Evolutionary conservation across 805 yeast genomes (phyloP).

Genomic region (Barnettozyma salicaria): DNA sequence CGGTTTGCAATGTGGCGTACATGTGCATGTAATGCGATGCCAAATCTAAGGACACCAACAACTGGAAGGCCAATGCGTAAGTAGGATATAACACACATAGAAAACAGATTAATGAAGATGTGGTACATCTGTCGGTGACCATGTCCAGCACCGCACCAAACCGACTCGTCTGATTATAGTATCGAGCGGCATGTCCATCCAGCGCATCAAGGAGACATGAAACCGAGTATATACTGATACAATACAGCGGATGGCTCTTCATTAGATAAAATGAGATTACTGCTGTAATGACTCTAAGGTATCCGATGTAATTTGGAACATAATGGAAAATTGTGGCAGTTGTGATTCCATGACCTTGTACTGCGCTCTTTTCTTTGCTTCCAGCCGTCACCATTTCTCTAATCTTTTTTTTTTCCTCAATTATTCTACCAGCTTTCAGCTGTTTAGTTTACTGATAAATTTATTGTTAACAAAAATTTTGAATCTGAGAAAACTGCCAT

Average conservation of each 20-base stretch:
- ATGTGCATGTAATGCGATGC: conserved; percentile 98
- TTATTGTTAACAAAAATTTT: background rate
- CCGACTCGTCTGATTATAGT: conserved; percentile 78
- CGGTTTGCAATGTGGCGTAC: conserved; percentile 85
- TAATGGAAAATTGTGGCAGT: conserved; percentile 59
- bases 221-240: conserved; percentile 71
- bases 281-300: conserved; percentile 76
- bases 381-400: no score
- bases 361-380: no score
- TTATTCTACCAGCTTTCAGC: no score
- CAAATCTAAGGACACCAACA: conserved; percentile 76
- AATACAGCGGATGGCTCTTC: conserved; percentile 76
- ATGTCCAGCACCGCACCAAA: conserved; percentile 97
- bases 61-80: conserved; percentile 58
- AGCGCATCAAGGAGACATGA: conserved; percentile 93
- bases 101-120: conserved; percentile 86
- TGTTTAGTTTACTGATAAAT: no score
- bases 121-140: conserved; percentile 98
- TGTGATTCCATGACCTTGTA: conserved; percentile 33
- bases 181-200: conserved; percentile 94
- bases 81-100: conserved; percentile 74
- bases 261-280: conserved; percentile 73
- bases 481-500: no score
- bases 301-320: conserved; percentile 91
- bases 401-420: background rate